phyloP scores from a whole-genome alignment of 306 rosid genomes.

The Cicer yamashitae region DNA sequence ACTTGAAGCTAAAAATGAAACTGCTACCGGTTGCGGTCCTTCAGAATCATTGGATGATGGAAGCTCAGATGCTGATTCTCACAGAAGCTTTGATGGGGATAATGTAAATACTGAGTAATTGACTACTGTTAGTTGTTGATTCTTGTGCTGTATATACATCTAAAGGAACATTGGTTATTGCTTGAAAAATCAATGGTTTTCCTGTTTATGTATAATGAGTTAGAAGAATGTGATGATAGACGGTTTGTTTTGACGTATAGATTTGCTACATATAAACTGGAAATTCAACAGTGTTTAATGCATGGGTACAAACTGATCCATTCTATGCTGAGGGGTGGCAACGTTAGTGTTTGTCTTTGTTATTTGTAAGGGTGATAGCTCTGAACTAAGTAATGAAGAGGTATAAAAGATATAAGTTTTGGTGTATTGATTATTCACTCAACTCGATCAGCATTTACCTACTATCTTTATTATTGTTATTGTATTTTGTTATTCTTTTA shows the following conservation, averaged over 20 bases:
- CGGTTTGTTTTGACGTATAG: conserved; percentile 26
- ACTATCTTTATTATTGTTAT: not conserved
- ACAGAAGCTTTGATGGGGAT: conserved; percentile 42
- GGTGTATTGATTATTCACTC: conserved; percentile 35
- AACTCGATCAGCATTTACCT: not conserved
- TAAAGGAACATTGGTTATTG: conserved; percentile 4
- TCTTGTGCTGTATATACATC: conserved; percentile 23
- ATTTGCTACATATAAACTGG: conserved; percentile 6
- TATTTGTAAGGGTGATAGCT: conserved; percentile 48
- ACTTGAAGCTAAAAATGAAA: conserved; percentile 3
- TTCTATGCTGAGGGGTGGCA: not conserved
- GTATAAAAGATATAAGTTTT: conserved; percentile 43
- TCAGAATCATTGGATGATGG: conserved; percentile 15
- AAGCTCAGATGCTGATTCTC: conserved; percentile 16
- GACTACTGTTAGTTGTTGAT: conserved; percentile 27
- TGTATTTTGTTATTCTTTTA: conserved; percentile 6
- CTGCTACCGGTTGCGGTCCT: not conserved
- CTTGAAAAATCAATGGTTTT: conserved; percentile 9
- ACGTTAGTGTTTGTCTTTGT: conserved; percentile 2
- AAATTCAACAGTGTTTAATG: not conserved
- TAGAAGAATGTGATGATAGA: not conserved
- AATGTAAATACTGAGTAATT: conserved; percentile 37
- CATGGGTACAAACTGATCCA: not conserved
- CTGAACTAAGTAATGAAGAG: conserved; percentile 59
- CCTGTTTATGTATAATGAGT: conserved; percentile 10